Conservation (phyloP, 2,329 filamentous ascomycete genomes). For the Aspergillus quadrilineatus region DNA sequence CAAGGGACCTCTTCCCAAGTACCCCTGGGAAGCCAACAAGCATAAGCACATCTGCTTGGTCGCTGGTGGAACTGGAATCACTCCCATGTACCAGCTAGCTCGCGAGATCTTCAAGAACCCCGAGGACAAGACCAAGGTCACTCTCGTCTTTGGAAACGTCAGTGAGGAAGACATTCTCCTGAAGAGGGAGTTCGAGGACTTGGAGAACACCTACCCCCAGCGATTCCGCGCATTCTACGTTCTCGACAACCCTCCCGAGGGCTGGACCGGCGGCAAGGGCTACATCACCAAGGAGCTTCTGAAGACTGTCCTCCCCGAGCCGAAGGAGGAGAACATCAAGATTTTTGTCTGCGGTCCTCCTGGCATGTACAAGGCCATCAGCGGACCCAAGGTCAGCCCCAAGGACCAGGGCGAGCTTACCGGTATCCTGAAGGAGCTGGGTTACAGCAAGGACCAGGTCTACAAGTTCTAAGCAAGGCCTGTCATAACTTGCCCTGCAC, state of each 20-base stretch:
- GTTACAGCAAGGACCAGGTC: constrained; percentile 83
- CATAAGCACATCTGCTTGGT: constrained; percentile 71
- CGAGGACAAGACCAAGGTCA: constrained; percentile 95
- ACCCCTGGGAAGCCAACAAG: constrained; percentile 86
- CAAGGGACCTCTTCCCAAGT: constrained; percentile 96
- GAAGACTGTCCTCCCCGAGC: constrained; percentile 91
- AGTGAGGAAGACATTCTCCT: constrained; percentile 87
- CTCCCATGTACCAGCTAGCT: constrained; percentile 94
- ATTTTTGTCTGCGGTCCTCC: constrained; percentile 94
- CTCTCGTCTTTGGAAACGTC: constrained; percentile 89
- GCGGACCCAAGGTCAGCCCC: constrained; percentile 86
- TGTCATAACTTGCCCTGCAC: not conserved
- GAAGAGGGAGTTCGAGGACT: constrained; percentile 76
- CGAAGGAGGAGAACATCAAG: constrained; percentile 90
- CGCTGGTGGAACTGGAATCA: constrained; percentile 95
- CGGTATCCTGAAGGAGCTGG: constrained; percentile 79
- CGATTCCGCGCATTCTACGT: constrained; percentile 95
- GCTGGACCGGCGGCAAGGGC: constrained; percentile 75
- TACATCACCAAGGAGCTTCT: constrained; percentile 86
- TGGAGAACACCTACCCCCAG: constrained; percentile 94
- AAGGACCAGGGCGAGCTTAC: constrained; percentile 87
- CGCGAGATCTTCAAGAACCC: constrained; percentile 95
- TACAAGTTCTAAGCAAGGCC: constrained; percentile 74
- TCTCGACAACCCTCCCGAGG: constrained; percentile 77
- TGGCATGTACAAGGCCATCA: constrained; percentile 88